A percentile compares a stretch with the other conserved stretches of the same genome.
Conservation (phyloP, 2,329 filamentous ascomycete species). For the Diplodia sapinea region DNA sequence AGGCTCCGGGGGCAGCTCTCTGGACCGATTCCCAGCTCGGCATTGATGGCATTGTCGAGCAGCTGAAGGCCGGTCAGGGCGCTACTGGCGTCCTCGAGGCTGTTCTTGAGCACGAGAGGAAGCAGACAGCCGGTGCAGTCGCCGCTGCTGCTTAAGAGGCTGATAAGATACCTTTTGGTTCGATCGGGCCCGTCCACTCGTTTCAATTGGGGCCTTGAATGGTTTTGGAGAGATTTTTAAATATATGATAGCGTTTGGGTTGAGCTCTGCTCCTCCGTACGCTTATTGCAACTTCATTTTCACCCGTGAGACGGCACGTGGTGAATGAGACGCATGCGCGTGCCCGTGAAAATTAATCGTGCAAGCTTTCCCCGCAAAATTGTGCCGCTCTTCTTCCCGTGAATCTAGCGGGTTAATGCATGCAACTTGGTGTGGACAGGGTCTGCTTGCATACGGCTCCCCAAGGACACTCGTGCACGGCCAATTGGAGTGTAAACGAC, state of each 20-base stretch:
- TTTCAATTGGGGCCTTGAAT: slow-evolving; percentile 25
- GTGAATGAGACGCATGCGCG: not conserved
- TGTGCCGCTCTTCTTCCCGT: not conserved
- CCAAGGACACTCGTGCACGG: not conserved
- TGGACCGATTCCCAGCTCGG: slow-evolving; percentile 92
- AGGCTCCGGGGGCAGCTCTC: slow-evolving; percentile 69
- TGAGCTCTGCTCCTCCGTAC: slow-evolving; percentile 24
- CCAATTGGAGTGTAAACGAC: not conserved
- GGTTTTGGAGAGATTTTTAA: slow-evolving; percentile 1
- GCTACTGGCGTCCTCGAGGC: slow-evolving; percentile 55
- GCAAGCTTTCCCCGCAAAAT: slow-evolving; percentile 2
- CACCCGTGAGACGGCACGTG: not conserved
- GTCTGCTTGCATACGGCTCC: not conserved
- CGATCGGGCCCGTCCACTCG: slow-evolving; percentile 28
- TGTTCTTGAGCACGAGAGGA: slow-evolving; percentile 54
- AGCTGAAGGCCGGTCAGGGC: slow-evolving; percentile 59
- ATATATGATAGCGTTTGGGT: slow-evolving; percentile 3
- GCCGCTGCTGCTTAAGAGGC: slow-evolving; percentile 46
- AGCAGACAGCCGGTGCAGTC: slow-evolving; percentile 51
- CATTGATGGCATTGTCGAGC: slow-evolving; percentile 60
- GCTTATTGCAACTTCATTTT: not conserved
- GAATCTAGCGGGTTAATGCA: not conserved
- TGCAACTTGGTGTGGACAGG: not conserved
- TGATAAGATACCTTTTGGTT: not conserved
- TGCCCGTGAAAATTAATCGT: not conserved